Conservation (phyloP, 2,329 filamentous ascomycete species). For the Arthrobotrys sphaeroides region DNA sequence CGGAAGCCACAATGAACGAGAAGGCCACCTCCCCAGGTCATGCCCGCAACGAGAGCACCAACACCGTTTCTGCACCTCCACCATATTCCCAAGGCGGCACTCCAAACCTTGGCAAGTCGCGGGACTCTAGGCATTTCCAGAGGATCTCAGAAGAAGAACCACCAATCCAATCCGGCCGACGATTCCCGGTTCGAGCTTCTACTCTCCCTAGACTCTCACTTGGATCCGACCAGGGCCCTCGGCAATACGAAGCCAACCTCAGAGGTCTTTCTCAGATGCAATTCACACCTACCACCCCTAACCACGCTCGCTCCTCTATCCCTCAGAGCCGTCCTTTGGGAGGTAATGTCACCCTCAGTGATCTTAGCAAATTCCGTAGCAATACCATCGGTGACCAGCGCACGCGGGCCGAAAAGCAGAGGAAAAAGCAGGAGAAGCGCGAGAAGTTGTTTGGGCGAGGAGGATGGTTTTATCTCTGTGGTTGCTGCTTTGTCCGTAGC, state of each 20-base stretch:
- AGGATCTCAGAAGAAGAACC: constrained; percentile 4
- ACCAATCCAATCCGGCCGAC: constrained; percentile 16
- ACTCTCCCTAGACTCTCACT: constrained; percentile 30
- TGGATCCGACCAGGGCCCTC: not conserved
- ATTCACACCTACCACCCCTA: constrained; percentile 48
- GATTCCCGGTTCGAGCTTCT: constrained; percentile 20
- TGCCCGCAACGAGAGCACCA: constrained; percentile 36
- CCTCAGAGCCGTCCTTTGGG: not conserved
- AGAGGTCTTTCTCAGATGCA: constrained; percentile 18
- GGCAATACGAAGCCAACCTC: not conserved
- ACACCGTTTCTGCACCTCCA: constrained; percentile 40
- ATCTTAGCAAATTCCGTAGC: constrained; percentile 32
- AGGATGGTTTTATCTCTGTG: constrained; percentile 35
- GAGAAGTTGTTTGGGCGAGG: constrained; percentile 36
- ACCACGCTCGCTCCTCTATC: constrained; percentile 15
- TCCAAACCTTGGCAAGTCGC: not conserved
- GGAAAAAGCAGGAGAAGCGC: constrained; percentile 44
- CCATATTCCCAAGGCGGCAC: constrained; percentile 27
- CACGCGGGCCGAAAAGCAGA: constrained; percentile 37
- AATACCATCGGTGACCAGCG: constrained; percentile 18
- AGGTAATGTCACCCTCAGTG: constrained; percentile 13
- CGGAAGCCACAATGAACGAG: constrained; percentile 4
- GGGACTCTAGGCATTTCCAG: constrained; percentile 1
- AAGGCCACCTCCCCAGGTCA: constrained; percentile 30
- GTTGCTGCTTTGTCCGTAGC: constrained; percentile 45